A percentile compares a stretch with the other conserved stretches of the same genome.
phyloP scores from a whole-genome alignment of 768 basidiomycete genomes.

The Lactarius trivialis region DNA sequence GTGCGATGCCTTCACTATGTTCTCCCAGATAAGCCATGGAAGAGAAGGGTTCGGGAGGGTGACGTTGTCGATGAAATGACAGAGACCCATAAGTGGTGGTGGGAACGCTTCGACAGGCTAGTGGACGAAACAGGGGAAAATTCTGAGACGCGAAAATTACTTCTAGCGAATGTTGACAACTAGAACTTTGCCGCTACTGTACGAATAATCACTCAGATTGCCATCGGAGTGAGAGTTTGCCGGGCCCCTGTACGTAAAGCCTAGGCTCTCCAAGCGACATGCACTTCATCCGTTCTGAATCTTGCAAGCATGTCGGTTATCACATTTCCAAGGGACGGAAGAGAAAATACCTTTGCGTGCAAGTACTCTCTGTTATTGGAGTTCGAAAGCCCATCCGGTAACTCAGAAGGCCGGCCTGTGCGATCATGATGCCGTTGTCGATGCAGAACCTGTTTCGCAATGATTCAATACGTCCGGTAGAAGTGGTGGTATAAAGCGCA shows the following conservation, averaged over 20 bases:
- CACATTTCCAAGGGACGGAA: not conserved
- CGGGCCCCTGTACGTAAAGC: not conserved
- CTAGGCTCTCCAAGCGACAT: slow-evolving; percentile 79
- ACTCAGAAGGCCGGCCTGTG: slow-evolving; percentile 89
- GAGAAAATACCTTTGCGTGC: slow-evolving; percentile 75
- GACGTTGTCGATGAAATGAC: slow-evolving; percentile 44
- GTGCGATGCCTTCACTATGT: slow-evolving; percentile 87
- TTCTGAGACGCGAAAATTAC: slow-evolving; percentile 43
- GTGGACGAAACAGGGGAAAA: slow-evolving; percentile 42
- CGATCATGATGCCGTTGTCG: slow-evolving; percentile 99
- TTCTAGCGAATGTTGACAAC: slow-evolving; percentile 44
- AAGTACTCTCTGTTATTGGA: slow-evolving; percentile 69
- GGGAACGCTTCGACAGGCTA: slow-evolving; percentile 50
- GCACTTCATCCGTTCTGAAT: slow-evolving; percentile 91
- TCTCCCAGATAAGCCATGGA: slow-evolving; percentile 83
- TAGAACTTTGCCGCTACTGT: not conserved
- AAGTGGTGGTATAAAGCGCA: not conserved
- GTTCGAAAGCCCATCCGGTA: slow-evolving; percentile 88
- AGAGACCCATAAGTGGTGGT: slow-evolving; percentile 70
- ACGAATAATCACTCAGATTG: not conserved
- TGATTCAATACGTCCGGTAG: not conserved
- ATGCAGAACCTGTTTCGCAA: slow-evolving; percentile 69
- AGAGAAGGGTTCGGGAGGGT: slow-evolving; percentile 39
- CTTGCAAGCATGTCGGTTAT: slow-evolving; percentile 35
- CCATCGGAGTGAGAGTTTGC: slow-evolving; percentile 3